phyloP scores from a whole-genome alignment of 768 basidiomycete species.

The Tephrocybe sp. region DNA sequence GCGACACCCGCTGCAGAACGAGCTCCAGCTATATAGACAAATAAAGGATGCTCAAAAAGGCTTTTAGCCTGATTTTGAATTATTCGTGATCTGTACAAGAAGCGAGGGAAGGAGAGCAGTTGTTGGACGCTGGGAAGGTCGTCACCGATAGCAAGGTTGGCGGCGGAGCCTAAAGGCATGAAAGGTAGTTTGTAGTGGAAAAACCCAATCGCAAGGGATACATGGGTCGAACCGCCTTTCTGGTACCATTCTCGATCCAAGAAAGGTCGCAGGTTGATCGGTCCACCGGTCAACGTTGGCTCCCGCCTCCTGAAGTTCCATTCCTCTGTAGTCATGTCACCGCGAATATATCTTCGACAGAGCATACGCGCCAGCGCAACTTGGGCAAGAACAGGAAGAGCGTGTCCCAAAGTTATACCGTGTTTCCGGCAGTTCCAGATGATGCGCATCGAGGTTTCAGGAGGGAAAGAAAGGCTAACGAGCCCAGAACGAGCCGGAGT shows the following conservation, averaged over 20 bases:
- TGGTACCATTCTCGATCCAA: slow-evolving; percentile 48
- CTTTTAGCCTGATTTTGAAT: slow-evolving; percentile 35
- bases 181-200: slow-evolving; percentile 44
- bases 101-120: slow-evolving; percentile 46
- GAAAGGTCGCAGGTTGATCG: slow-evolving; percentile 50
- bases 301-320: slow-evolving; percentile 52
- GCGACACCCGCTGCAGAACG: slow-evolving; percentile 24
- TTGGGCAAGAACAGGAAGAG: slow-evolving; percentile 49
- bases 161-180: slow-evolving; percentile 39
- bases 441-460: slow-evolving; percentile 29
- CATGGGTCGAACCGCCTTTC: slow-evolving; percentile 42
- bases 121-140: slow-evolving; percentile 38
- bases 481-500: slow-evolving; percentile 36
- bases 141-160: slow-evolving; percentile 30
- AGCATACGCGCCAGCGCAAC: slow-evolving; percentile 52
- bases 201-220: slow-evolving; percentile 42
- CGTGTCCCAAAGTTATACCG: slow-evolving; percentile 50
- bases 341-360: slow-evolving; percentile 43
- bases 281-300: slow-evolving; percentile 48
- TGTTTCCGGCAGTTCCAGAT: slow-evolving; percentile 39
- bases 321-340: slow-evolving; percentile 48
- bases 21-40: slow-evolving; percentile 38
- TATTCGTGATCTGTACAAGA: slow-evolving; percentile 41
- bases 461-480: slow-evolving; percentile 23
- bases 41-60: slow-evolving; percentile 43